These are phyloP conservation scores for Penicillium sp. DNA, from an alignment of 2,329 filamentous ascomycete species.

Conservation along the genomic window DNA sequence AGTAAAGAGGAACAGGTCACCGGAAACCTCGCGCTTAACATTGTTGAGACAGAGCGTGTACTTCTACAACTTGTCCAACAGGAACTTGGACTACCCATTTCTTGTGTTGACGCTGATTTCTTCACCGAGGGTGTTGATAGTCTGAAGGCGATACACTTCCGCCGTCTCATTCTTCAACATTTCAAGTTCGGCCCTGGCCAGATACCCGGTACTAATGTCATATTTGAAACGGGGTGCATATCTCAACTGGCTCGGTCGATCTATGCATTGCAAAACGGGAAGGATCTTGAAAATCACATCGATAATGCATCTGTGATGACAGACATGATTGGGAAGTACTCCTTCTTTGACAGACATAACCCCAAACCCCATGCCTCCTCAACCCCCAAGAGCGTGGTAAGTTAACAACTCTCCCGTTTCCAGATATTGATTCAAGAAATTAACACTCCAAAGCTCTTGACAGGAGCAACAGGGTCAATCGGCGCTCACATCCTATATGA, in stretches of 20 bases:
- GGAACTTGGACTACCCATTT: conserved; percentile 34
- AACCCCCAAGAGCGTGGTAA: conserved; percentile 23
- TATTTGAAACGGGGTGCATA: conserved; percentile 45
- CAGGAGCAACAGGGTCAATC: conserved; percentile 46
- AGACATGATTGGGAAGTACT: conserved; percentile 47
- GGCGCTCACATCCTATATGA: conserved; percentile 42
- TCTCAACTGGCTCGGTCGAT: conserved; percentile 36
- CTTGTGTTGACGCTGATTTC: conserved; percentile 39
- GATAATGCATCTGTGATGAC: conserved; percentile 37
- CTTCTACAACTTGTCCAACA: conserved; percentile 31
- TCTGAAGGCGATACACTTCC: conserved; percentile 46
- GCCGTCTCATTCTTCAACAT: conserved; percentile 41
- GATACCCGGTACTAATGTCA: conserved; percentile 37
- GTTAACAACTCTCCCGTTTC: not conserved
- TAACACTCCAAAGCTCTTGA: conserved; percentile 31
- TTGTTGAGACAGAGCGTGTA: conserved; percentile 33
- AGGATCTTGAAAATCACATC: conserved; percentile 5
- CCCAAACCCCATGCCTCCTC: conserved; percentile 24
- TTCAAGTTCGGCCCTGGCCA: conserved; percentile 35
- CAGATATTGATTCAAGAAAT: not conserved
- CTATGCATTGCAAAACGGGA: conserved; percentile 29
- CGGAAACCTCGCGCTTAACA: conserved; percentile 32
- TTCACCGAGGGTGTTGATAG: conserved; percentile 48
- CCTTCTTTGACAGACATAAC: conserved; percentile 37
- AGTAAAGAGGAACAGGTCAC: conserved; percentile 15